These are phyloP conservation scores for Tinospora cordifolia DNA, from an alignment of 164 flowering plant genomes.

Conservation along the genomic window DNA sequence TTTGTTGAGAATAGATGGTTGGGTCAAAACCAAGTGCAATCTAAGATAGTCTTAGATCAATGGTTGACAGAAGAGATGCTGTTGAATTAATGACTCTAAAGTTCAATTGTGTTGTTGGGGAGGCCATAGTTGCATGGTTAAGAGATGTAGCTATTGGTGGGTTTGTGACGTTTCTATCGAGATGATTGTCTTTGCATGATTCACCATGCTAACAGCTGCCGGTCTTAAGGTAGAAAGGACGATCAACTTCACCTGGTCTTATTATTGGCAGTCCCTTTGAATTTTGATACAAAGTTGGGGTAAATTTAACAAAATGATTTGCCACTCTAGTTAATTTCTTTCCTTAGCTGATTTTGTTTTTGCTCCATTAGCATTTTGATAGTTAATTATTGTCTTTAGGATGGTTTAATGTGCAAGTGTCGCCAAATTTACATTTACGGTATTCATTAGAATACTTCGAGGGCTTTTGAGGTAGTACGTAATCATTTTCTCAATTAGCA, in stretches of 20 bases:
- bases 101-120: constrained; percentile 42
- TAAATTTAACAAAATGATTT: constrained; percentile 25
- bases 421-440: constrained; percentile 86
- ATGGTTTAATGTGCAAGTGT: constrained; percentile 82
- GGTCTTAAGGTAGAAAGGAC: constrained; percentile 94
- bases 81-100: constrained; percentile 51
- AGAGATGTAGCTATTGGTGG: constrained; percentile 40
- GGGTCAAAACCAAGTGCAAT: constrained; percentile 41
- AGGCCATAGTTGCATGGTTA: constrained; percentile 32
- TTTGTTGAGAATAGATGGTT: constrained; percentile 69
- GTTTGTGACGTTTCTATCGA: constrained; percentile 47
- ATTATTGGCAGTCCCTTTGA: constrained; percentile 91
- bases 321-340: constrained; percentile 22
- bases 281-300: constrained; percentile 61
- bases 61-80: constrained; percentile 43
- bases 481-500: constrained; percentile 37
- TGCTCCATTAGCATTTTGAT: constrained; percentile 28
- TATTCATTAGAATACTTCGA: constrained; percentile 77
- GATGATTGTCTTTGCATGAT: constrained; percentile 81
- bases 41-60: constrained; percentile 50
- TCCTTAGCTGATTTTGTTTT: constrained; percentile 25
- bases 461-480: constrained; percentile 79
- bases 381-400: constrained; percentile 61
- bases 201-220: constrained; percentile 93
- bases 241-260: constrained; percentile 72